phyloP scores from a whole-genome alignment of 345 rosid genomes.

The Bruguiera gymnorhiza region DNA sequence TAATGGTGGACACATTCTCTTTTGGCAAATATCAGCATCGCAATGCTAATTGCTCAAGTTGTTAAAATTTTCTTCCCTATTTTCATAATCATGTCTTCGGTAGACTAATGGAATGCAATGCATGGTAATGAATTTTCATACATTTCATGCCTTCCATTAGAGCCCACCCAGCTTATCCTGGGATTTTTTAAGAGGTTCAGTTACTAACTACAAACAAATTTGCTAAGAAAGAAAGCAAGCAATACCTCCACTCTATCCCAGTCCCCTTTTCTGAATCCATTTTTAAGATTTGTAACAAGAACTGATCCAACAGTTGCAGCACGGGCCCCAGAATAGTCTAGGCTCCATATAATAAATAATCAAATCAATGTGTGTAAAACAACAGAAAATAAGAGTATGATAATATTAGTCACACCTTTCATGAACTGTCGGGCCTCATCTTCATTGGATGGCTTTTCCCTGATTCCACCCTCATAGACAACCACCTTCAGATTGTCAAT shows the following conservation, averaged over 20 bases:
- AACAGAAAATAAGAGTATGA: background rate
- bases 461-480: constrained; percentile 66
- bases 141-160: too few relatives aligned
- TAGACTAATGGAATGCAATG: too few relatives aligned
- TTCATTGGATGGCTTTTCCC: constrained; percentile 76
- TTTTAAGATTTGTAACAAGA: constrained; percentile 68
- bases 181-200: background rate
- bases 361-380: constrained; percentile 6
- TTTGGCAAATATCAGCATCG: background rate
- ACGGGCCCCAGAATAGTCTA: constrained; percentile 72
- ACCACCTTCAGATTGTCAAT: constrained; percentile 65
- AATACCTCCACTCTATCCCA: constrained; percentile 83
- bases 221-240: background rate
- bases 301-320: constrained; percentile 85
- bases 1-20: too few relatives aligned
- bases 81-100: too few relatives aligned
- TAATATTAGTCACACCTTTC: constrained; percentile 43
- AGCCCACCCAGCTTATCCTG: background rate
- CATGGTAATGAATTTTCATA: too few relatives aligned
- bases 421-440: constrained; percentile 75
- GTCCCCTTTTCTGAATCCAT: constrained; percentile 64
- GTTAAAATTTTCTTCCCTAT: background rate
- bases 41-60: background rate
- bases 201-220: too few relatives aligned
- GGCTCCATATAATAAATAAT: constrained; percentile 11